phyloP scores from a whole-genome alignment of 176 grass and related monocot genomes.

The Alloteropsis semialata region DNA sequence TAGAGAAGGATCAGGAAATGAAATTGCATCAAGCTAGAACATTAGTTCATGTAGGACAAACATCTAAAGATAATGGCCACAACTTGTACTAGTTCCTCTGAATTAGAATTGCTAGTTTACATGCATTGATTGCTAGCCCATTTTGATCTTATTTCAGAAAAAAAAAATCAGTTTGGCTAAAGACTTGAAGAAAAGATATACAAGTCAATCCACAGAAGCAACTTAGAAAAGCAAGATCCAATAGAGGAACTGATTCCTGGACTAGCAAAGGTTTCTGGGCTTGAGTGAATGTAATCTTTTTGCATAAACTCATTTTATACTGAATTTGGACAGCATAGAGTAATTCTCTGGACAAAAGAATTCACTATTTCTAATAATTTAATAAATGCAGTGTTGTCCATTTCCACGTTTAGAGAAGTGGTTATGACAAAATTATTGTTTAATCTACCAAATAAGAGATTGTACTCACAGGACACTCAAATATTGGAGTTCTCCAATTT shows the following conservation, averaged over 20 bases:
- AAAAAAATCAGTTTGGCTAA: neutral
- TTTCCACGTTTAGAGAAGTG: neutral
- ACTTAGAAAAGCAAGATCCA: neutral
- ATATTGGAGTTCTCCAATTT: constrained; percentile 78
- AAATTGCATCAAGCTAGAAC: neutral
- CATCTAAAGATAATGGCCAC: neutral
- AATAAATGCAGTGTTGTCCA: neutral
- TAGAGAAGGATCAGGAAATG: neutral
- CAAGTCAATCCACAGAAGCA: neutral
- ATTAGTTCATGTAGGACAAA: neutral
- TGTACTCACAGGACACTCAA: constrained; percentile 69
- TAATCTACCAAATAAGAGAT: neutral
- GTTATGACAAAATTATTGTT: neutral
- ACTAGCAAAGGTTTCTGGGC: neutral
- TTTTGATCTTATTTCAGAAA: neutral
- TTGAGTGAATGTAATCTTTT: neutral
- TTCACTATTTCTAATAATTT: neutral
- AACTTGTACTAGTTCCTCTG: neutral
- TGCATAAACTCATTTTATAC: neutral
- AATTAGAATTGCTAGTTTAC: constrained; percentile 3
- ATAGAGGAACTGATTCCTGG: neutral
- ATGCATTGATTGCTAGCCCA: neutral
- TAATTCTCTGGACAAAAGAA: neutral
- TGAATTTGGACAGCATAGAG: neutral
- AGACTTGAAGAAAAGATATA: neutral